Evolutionary conservation across 2,329 filamentous ascomycete species (phyloP), one percentile per base, ranked within the genome.

Genomic region (Pyrenochaeta sp.): DNA sequence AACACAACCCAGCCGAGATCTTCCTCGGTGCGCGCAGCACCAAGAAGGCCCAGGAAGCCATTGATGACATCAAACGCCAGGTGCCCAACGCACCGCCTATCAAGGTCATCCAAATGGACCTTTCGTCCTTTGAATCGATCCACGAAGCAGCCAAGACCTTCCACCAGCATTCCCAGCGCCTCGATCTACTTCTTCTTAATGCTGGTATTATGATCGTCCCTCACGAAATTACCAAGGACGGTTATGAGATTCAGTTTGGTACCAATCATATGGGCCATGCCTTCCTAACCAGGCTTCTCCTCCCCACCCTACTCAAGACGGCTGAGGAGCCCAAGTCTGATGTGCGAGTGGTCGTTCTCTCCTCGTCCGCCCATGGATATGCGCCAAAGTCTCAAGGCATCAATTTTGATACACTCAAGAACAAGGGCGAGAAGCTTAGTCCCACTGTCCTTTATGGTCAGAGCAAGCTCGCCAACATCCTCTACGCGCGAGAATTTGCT

Each of bases 211-310:
- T 76, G 70, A 69, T 68, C 0, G 56, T 47, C 0, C 69, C 74
- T 1, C 72, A 78, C 36, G 66, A 60, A 18, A 66, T 71, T 1
- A 82, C 80, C 0, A 68, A 74, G 15, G 79, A 83, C 36, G 80
- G 79, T 37, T 82, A 81, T 56, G 81, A 84, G 62, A 73, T 79
- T 29, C 79, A 82, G 45, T 79, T 83, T 50, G 82, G 79, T 29
- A 82, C 78, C 10, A 83, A 84, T 58, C 78, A 83, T 68, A 68
- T 83, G 56, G 82, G 80, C n/a, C 81, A 82, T 56, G 78, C 79
- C 3, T 72, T 83, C 0, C 61, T 83, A 10, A 81, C 75, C 7
- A 79, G 78, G 32, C 71, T 81, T 1, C 74, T 84, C 0, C 63
- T 82, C 1, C 79, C 79, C 1, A 71, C 66, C 0, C 63, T 83